Evolutionary conservation across 176 grass and related monocot species (phyloP).

Genomic region (Thalia dealbata): DNA sequence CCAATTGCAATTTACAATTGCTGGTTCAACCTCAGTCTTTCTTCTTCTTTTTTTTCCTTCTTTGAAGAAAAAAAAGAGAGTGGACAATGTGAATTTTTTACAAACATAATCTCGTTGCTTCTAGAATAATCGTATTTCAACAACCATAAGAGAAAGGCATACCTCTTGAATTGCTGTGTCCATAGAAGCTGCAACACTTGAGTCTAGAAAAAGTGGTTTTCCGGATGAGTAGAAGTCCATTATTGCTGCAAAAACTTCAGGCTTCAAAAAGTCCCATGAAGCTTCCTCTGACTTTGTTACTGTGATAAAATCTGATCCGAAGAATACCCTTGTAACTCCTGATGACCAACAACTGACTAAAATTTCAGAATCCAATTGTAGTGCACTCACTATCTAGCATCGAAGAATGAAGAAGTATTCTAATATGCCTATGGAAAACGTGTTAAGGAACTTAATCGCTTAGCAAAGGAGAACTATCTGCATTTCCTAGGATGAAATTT

Average conservation of each 20-base stretch:
- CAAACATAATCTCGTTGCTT: no score
- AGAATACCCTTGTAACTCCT: conserved; percentile 94
- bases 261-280: conserved; percentile 91
- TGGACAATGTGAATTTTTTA: no score
- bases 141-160: conserved; percentile 2
- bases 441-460: background rate
- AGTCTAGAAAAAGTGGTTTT: conserved; percentile 69
- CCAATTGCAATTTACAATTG: no score
- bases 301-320: conserved; percentile 89
- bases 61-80: no score
- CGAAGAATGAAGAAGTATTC: background rate
- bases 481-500: background rate
- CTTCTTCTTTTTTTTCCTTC: no score
- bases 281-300: conserved; percentile 88
- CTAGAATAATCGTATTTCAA: no score
- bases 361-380: conserved; percentile 1
- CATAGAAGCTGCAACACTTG: conserved; percentile 59
- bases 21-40: no score
- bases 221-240: conserved; percentile 98
- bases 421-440: background rate
- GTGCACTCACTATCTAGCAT: conserved; percentile 4
- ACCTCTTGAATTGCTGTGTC: conserved; percentile 92
- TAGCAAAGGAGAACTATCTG: background rate
- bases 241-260: conserved; percentile 78
- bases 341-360: conserved; percentile 11